Evolutionary conservation across 1,139 yeast species (phyloP), one percentile per base, ranked within the genome.

Genomic region (Candida sojae): DNA sequence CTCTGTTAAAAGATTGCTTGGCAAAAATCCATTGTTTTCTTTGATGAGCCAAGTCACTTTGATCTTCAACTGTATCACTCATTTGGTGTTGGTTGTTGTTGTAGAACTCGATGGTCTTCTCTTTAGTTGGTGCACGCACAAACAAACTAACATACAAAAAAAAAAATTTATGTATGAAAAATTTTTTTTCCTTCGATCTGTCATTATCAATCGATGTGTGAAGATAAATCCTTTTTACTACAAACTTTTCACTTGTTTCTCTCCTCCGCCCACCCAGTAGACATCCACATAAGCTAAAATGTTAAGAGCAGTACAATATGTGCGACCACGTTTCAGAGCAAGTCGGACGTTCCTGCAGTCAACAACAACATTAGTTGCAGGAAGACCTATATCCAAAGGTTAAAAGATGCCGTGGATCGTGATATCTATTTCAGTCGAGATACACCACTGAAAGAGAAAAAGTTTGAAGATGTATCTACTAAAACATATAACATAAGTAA

Each of bases 1-100:
- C 62, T 4, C 78, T 73, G 47, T 77, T 74, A 45, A 88, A 77
- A 1, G 67, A 52, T 51, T 72, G 71, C 54, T 75, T 77, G 42
- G 84, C 66, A 21, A 65, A 59, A 35, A 73, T 78, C 95, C 95
- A 87, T 48, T 75, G 70, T 32, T 71, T 44, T 48, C 72, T 66
- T 53, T 86, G 92, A 26, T 44, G 45, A 25, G 48, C 30, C 13
- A 30, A 46, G n/a, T 43, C 42, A n/a, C 12, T 41, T 17, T 33
- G 17, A 6, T 33, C 23, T 12, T 33, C 35, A 33, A 12, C 21
- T 12, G 35, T 17, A 17, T 4, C 17, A 12, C 21, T 33, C 35
- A 33, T 33, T 33, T 17, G 8, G 9, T 33, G 35, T 26, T 26
- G 29, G 6, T 26, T 26, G 29, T 2, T 26, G 29, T 26, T 26